A percentile compares a stretch with the other conserved stretches of the same genome.
Evolutionary conservation across 1,284 basidiomycete species (phyloP).

Genomic region (Cerrena zonata): DNA sequence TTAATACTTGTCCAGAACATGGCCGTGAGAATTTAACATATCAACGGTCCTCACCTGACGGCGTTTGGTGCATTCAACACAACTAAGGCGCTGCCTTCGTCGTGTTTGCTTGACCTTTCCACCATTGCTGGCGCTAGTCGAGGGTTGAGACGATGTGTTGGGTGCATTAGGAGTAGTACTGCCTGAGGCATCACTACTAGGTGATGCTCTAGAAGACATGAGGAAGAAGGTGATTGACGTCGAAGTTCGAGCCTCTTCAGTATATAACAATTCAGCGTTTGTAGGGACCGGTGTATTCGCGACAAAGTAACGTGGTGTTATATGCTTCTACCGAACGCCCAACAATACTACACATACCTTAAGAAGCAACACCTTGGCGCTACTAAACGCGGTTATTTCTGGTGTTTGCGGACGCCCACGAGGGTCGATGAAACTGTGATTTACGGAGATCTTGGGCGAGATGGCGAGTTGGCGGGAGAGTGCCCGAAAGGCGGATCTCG

Average conservation of each 20-base stretch:
- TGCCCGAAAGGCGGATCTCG: too few species aligned
- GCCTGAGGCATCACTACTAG: background rate
- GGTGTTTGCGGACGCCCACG: too few species aligned
- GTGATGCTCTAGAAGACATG: background rate
- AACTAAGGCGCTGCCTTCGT: constrained; percentile 37
- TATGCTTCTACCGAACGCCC: background rate
- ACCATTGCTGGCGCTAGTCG: constrained; percentile 2
- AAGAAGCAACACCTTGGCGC: background rate
- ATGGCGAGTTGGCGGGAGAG: too few species aligned
- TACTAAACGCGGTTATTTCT: background rate
- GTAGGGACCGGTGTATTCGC: background rate
- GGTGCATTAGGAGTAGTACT: background rate
- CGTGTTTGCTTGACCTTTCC: constrained; percentile 26
- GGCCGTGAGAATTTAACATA: background rate
- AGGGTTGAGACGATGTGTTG: background rate
- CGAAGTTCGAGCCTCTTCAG: too few species aligned
- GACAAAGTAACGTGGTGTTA: background rate
- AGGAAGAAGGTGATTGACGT: background rate
- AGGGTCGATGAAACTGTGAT: too few species aligned
- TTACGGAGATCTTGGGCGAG: too few species aligned
- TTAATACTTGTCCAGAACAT: background rate
- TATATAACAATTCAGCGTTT: too few species aligned
- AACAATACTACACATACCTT: constrained; percentile 1
- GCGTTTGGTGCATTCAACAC: constrained; percentile 52
- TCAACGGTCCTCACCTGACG: constrained; percentile 35